Conservation (phyloP, 176 grass and related monocot species). For the Otatea glauca region DNA sequence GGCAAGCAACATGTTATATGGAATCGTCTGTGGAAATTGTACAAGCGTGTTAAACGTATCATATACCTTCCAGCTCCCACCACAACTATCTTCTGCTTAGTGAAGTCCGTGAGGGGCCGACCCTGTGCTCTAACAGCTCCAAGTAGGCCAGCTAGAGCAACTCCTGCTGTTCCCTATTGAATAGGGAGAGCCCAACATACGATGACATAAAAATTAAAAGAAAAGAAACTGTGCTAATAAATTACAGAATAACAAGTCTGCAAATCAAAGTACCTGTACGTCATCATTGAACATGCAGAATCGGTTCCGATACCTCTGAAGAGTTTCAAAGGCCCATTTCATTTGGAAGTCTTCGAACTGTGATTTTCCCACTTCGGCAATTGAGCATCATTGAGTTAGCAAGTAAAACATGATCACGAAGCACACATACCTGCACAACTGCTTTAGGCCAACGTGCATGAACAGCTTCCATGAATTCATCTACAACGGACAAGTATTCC, state of each 20-base stretch:
- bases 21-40: conserved; percentile 20
- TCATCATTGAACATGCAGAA: conserved; percentile 99
- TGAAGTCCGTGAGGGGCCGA: conserved; percentile 66
- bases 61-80: conserved; percentile 95
- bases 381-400: conserved; percentile 14
- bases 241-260: conserved; percentile 10
- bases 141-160: conserved; percentile 96
- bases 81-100: conserved; percentile 95
- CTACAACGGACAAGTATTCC: conserved; percentile 86
- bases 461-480: conserved; percentile 99
- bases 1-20: conserved; percentile 19
- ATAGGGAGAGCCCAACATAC: conserved; percentile 26
- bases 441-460: conserved; percentile 95
- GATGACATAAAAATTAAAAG: neutral
- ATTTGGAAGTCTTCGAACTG: conserved; percentile 99
- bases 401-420: conserved; percentile 23
- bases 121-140: conserved; percentile 93
- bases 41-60: conserved; percentile 41
- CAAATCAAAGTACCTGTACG: conserved; percentile 62
- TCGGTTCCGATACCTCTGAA: conserved; percentile 82
- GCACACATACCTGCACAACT: conserved; percentile 75
- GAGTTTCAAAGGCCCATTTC: conserved; percentile 99
- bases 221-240: conserved; percentile 8
- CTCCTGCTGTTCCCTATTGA: conserved; percentile 89
- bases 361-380: conserved; percentile 39